These are phyloP conservation scores for Neurospora sp. DNA, from an alignment of 495 filamentous ascomycete genomes.

Conservation along the genomic window DNA sequence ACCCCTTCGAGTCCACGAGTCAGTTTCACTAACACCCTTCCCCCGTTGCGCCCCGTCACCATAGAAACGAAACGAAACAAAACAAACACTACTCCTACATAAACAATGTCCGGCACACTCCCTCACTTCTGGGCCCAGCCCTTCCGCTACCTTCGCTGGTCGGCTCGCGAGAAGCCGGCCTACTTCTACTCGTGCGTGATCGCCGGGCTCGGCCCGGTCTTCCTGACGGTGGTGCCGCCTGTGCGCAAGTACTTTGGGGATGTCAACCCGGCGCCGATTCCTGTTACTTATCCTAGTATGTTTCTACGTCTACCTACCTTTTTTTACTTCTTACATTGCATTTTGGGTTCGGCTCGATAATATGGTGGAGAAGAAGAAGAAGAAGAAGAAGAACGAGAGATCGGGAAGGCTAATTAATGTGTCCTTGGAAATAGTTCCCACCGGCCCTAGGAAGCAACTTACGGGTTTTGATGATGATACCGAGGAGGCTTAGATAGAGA, in stretches of 20 bases:
- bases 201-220: constrained; percentile 59
- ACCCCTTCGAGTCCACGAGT: background rate
- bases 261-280: constrained; percentile 56
- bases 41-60: background rate
- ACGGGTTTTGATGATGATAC: constrained; percentile 65
- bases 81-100: background rate
- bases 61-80: background rate
- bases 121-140: constrained; percentile 79
- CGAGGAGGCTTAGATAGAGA: background rate
- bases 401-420: background rate
- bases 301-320: background rate
- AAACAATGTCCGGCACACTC: constrained; percentile 44
- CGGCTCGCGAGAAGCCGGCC: constrained; percentile 74
- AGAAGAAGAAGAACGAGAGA: too few relatives aligned
- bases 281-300: constrained; percentile 87
- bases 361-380: background rate
- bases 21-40: background rate
- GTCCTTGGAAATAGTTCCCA: constrained; percentile 38
- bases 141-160: constrained; percentile 75
- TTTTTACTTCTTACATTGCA: background rate
- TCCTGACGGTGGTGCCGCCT: constrained; percentile 57
- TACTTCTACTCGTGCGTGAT: constrained; percentile 75
- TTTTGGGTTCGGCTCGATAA: background rate
- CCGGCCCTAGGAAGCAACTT: constrained; percentile 59
- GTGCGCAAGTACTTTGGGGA: constrained; percentile 61